Evolutionary conservation across 805 yeast species (phyloP), one percentile per base, ranked within the genome.

Genomic region (Metschnikowia amazonensis): DNA sequence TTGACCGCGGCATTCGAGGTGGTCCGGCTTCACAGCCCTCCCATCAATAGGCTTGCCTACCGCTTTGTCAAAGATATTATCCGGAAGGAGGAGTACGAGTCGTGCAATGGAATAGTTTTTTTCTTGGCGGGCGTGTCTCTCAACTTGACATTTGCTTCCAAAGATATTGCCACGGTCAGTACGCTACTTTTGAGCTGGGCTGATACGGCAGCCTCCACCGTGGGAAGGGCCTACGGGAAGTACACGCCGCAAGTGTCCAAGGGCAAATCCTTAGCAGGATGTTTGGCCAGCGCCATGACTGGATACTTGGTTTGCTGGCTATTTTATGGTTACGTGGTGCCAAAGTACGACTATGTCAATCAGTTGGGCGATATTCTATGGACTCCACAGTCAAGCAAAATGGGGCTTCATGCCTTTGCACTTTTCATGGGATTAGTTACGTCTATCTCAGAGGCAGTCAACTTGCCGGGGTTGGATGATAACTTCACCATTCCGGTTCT

Each of bases 201-300:
- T 4, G 99, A 94, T 61, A 89, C 98, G 8, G 92, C 97, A 2
- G 99, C 99, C 2, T 88, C 97, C 3, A 88, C 97, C 0, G 67
- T 90, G 59, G 99, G 99, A 32, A 76, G 99, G 53, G 78, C 77
- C 45, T 92, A 69, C 63, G 98, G 98, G 7, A 77, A 85, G 57
- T 75, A 84, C 52, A 88, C 97, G 6, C 95, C 95, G 33, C 81
- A 84, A 59, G 64, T 92, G 17, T 75, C 84, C 5, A 72, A 77
- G 50, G 79, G 80, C 50, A 94, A 94, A 65, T 86, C 96, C 2
- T 69, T 94, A 37, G 96, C 97, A 1, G 99, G 99, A 0, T 84
- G 94, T 1, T 43, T 82, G 20, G 98, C 97, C 20, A 96, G 98
- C 4, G 87, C 87, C 57, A 53, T 72, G 5, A 71, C 84, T 14